Evolutionary conservation across 441 rosid species (phyloP).

Genomic region (Dalechampia spathulata): DNA sequence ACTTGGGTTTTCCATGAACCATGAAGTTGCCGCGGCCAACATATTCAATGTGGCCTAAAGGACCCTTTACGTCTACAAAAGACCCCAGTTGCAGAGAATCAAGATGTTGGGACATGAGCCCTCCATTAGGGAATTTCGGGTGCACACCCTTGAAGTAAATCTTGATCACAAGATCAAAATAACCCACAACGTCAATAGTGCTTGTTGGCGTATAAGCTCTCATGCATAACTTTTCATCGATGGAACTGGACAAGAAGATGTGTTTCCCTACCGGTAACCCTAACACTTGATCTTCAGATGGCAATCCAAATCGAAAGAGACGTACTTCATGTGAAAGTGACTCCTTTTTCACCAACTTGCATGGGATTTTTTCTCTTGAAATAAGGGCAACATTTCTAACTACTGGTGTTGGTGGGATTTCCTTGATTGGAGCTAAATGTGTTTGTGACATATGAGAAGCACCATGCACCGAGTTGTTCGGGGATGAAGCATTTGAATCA

Average conservation of each 20-base stretch:
- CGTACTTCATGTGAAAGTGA: conserved; percentile 67
- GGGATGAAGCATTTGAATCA: conserved; percentile 55
- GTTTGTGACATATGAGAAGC: conserved; percentile 22
- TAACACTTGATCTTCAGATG: conserved; percentile 53
- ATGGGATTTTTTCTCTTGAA: conserved; percentile 67
- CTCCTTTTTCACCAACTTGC: conserved; percentile 57
- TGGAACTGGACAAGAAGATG: conserved; percentile 55
- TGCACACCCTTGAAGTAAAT: conserved; percentile 68
- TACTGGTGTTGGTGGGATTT: conserved; percentile 1
- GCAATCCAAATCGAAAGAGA: conserved; percentile 57
- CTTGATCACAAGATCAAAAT: conserved; percentile 73
- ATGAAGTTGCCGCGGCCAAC: conserved; percentile 51
- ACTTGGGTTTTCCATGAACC: conserved; percentile 65
- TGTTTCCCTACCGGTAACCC: conserved; percentile 88
- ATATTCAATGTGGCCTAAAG: conserved; percentile 77
- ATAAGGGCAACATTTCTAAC: conserved; percentile 43
- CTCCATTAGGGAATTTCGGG: conserved; percentile 78
- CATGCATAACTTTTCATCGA: conserved; percentile 65
- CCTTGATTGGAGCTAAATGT: conserved; percentile 54
- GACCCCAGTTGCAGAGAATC: conserved; percentile 62
- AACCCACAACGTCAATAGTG: conserved; percentile 48
- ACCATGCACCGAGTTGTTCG: conserved; percentile 62
- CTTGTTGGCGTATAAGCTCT: conserved; percentile 87
- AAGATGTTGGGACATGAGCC: conserved; percentile 66
- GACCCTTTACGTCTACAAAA: conserved; percentile 65